Base-by-base conservation (phyloP, 306 rosid species). In the Lathyrus tuberosus region DNA sequence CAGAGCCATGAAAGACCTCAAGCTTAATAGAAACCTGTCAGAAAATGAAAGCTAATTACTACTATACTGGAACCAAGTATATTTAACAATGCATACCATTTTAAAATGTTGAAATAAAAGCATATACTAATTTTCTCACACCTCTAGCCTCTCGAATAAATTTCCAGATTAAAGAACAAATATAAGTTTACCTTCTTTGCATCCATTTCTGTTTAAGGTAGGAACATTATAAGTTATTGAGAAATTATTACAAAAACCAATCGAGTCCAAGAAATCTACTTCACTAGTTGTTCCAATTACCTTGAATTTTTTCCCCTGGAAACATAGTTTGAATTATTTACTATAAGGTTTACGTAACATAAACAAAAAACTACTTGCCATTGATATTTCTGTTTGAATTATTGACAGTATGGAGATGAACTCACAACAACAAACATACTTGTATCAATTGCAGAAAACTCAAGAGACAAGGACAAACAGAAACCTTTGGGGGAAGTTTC, bases 201-300 rank as follows among this genome's bases (percentile, higher is more conserved):
- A 75, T 89, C 97, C n/a, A 20, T 66, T 54, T 28, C 77, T 65
- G 76, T 70, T 86, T 80, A 94, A 80, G 17, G 84, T 82, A 41
- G 99, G 99, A 76, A 91, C 83, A 71, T 83, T 80, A 84, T 89
- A 91, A 42, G 92, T 84, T 77, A 87, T 89, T 4, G 95, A 82
- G 81, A 94, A 94, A 31, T 92, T 77, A 76, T 86, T 86, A 74
- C 84, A 81, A 79, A 91, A 72, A 65, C 99, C 96, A 77, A 94
- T 70, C 1, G 91, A 83, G 65, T 91, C 92, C 84, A 91, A 75
- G 85, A 94, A 94, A 78, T 72, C 81, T 62, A 89, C 75, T 83
- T 94, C 96, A 82, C 99, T 89, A n/a, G 97, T 91, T 11, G 99
- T 94, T 53, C 96, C 96, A 66, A 94, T 70, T 58, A 91, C 96